Evolutionary conservation across 2,329 filamentous ascomycete species (phyloP), one percentile per base, ranked within the genome.

Genomic region (Monilinia fructigena): DNA sequence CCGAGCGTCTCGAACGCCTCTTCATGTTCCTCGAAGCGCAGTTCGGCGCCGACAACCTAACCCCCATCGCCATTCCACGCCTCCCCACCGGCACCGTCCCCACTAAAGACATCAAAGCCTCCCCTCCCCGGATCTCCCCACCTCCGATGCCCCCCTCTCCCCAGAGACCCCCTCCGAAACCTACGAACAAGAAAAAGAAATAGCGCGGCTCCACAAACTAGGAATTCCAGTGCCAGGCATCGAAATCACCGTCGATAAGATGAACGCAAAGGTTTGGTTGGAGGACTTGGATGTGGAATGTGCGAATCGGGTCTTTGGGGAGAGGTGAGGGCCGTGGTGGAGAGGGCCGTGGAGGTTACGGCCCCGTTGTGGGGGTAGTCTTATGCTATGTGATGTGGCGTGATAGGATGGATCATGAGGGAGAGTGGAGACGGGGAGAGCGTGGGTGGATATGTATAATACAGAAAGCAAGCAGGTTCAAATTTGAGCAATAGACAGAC

Each of bases 11-110:
- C 52, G 86, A 89, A 69, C 89, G 94, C 45, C 86, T 99, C 26
- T 90, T 96, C 79, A 91, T 97, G 87, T 97, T 99, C 81, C 88
- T 99, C 18, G 95, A 99, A 81, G 91, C 93, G 3, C 95, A 99
- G 77, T 99, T 99, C 75, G 95, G 95, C 69, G 83, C 86, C 42
- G 89, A 95, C 70, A 89, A 92, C 68, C 88, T 98, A 66, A 82
- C 85, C 0, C 93, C 94, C 5, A 90, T 98, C 71, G 84, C 88
- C 50, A 81, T 79, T 74, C 80, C 92, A 68, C 85, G 87, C 14
- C 20, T 47, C 40, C 12, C 26, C 26, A 8, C 45, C 40, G 40
- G 12, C 0, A 42, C 40, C 16, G 10, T 16, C 40, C 40, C 40
- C 40, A 42, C 14, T 16, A 42, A 42, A 16, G 40, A 42, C 40